A percentile compares a stretch with the other conserved stretches of the same genome.
phyloP scores from a whole-genome alignment of 2,329 filamentous ascomycete genomes.

The Sporothrix luriei region DNA sequence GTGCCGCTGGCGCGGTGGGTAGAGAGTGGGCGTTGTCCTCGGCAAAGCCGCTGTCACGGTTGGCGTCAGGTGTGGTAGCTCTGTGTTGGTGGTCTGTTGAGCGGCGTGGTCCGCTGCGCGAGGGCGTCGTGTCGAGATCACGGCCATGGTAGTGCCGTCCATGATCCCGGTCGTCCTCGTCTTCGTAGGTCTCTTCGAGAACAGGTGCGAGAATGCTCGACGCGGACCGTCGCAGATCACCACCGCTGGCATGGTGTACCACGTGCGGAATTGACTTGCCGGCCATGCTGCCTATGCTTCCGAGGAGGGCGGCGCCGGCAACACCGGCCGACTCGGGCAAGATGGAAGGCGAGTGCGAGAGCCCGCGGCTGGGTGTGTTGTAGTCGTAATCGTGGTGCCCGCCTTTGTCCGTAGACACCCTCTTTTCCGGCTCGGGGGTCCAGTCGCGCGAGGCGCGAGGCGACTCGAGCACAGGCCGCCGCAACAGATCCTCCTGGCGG shows the following conservation, averaged over 20 bases:
- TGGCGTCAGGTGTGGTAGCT: slow-evolving; percentile 43
- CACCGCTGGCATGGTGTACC: slow-evolving; percentile 26
- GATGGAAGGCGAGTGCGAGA: slow-evolving; percentile 31
- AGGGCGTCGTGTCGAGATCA: slow-evolving; percentile 30
- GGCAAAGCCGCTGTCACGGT: slow-evolving; percentile 55
- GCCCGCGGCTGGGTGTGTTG: slow-evolving; percentile 25
- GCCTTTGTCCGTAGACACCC: neutral
- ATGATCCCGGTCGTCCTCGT: slow-evolving; percentile 36
- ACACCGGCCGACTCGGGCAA: slow-evolving; percentile 24
- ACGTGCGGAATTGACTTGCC: slow-evolving; percentile 27
- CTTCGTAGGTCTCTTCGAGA: slow-evolving; percentile 54
- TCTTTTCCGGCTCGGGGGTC: slow-evolving; percentile 33
- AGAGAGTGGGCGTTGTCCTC: slow-evolving; percentile 42
- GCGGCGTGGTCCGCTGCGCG: slow-evolving; percentile 22
- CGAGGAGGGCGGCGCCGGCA: slow-evolving; percentile 21
- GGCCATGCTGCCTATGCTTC: slow-evolving; percentile 6
- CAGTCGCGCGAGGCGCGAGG: slow-evolving; percentile 25
- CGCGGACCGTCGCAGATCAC: slow-evolving; percentile 33
- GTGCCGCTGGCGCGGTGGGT: neutral
- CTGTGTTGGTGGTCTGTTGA: slow-evolving; percentile 25
- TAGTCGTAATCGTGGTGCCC: slow-evolving; percentile 23
- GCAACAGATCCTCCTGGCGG: slow-evolving; percentile 27
- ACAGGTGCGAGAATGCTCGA: slow-evolving; percentile 55
- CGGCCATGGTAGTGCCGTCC: slow-evolving; percentile 34
- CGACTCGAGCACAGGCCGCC: slow-evolving; percentile 32